Conservation (phyloP, 2,329 filamentous ascomycete species). For the Graphilbum sp. region DNA sequence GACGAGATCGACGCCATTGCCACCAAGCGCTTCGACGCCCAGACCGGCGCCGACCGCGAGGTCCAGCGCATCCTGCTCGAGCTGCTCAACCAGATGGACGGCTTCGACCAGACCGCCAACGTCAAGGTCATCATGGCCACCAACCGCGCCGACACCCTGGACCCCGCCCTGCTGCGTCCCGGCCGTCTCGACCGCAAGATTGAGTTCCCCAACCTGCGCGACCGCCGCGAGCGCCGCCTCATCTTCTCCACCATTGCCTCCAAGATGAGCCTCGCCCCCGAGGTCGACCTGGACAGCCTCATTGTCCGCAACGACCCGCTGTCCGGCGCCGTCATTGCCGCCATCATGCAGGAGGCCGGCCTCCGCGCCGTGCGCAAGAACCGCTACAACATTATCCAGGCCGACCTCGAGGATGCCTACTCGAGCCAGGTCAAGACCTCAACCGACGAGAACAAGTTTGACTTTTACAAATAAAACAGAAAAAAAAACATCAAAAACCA, state of each 20-base stretch:
- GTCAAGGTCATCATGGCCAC: slow-evolving; percentile 99
- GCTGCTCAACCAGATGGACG: slow-evolving; percentile 98
- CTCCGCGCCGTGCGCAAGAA: slow-evolving; percentile 92
- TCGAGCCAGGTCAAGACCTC: slow-evolving; percentile 85
- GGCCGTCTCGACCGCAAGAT: slow-evolving; percentile 97
- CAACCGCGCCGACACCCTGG: slow-evolving; percentile 92
- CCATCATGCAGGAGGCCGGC: slow-evolving; percentile 98
- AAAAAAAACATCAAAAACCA: neutral
- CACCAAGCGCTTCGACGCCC: slow-evolving; percentile 97
- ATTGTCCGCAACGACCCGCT: slow-evolving; percentile 95
- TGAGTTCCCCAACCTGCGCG: slow-evolving; percentile 89
- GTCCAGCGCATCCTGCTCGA: slow-evolving; percentile 97
- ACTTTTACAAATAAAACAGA: slow-evolving; percentile 64
- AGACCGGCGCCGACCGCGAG: slow-evolving; percentile 94
- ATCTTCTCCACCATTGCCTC: slow-evolving; percentile 95
- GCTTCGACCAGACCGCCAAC: slow-evolving; percentile 96
- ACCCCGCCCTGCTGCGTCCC: slow-evolving; percentile 84
- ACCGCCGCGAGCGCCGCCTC: slow-evolving; percentile 83
- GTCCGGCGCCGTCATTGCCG: slow-evolving; percentile 88
- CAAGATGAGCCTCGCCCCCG: slow-evolving; percentile 94
- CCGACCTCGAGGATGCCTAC: slow-evolving; percentile 92
- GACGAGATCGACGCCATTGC: slow-evolving; percentile 98
- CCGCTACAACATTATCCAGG: slow-evolving; percentile 97
- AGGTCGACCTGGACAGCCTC: slow-evolving; percentile 89
- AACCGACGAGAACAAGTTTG: slow-evolving; percentile 56